phyloP scores from a whole-genome alignment of 2,329 filamentous ascomycete species.

The Daldinia eschscholtzii region DNA sequence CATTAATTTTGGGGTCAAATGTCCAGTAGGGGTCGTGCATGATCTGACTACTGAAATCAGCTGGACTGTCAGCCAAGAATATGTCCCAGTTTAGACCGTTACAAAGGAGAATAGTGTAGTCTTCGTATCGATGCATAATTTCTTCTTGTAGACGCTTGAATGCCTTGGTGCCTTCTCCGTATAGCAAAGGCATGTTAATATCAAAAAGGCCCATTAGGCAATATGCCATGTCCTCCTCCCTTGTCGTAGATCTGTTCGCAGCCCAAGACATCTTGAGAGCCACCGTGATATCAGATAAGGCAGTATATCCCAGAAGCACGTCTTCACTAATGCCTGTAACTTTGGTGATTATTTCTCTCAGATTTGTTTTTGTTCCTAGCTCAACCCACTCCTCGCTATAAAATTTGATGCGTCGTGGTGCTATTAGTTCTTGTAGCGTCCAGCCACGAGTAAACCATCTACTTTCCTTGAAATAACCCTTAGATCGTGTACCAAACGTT shows the following conservation, averaged over 20 bases:
- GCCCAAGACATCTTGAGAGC: slow-evolving; percentile 38
- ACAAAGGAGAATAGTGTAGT: background rate
- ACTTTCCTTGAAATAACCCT: background rate
- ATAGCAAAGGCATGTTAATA: slow-evolving; percentile 36
- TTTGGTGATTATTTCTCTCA: slow-evolving; percentile 1
- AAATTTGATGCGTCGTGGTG: slow-evolving; percentile 15
- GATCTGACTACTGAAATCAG: background rate
- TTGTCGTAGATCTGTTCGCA: slow-evolving; percentile 24
- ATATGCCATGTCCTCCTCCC: slow-evolving; percentile 28
- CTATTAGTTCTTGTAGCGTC: slow-evolving; percentile 36
- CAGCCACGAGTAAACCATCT: slow-evolving; percentile 33
- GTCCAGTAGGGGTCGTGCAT: background rate
- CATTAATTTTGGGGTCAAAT: background rate
- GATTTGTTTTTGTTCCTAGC: slow-evolving; percentile 1
- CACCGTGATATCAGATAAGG: slow-evolving; percentile 18
- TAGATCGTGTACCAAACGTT: slow-evolving; percentile 13
- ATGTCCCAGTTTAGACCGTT: background rate
- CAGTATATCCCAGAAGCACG: background rate
- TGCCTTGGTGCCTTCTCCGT: slow-evolving; percentile 29
- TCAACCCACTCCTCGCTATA: slow-evolving; percentile 19
- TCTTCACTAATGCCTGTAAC: slow-evolving; percentile 12
- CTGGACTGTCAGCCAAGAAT: background rate
- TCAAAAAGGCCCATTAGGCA: slow-evolving; percentile 34
- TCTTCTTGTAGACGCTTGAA: slow-evolving; percentile 34
- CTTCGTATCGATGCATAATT: slow-evolving; percentile 6